Evolutionary conservation across 129 eudicot species (phyloP), one percentile per base, ranked within the genome.

Genomic region (Flaveria robusta): DNA sequence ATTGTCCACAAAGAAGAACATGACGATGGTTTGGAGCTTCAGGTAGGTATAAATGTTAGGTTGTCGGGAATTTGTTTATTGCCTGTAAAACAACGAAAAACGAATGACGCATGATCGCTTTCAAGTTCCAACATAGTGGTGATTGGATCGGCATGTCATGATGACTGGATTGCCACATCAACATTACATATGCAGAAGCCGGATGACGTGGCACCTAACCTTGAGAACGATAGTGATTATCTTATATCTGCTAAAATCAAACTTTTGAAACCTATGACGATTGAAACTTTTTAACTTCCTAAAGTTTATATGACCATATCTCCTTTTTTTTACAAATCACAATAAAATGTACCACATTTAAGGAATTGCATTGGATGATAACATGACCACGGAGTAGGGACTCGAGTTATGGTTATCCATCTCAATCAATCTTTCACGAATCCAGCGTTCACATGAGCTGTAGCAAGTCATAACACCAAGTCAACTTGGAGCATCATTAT

Each of bases 401-500:
- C 24, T 52, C 19, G 11, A 23, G 16, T 18, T 37, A 65, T 65
- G 23, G 23, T 39, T 26, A 18, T 59, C 7, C 18, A 12, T 59
- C 66, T 23, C 9, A 23, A 24, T 59, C 39, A 59, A 24, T 24
- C n/a, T 23, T 34, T 1, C 37, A 72, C 66, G 9, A 23, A 1
- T 74, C 68, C 63, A 47, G 11, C 47, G 29, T 31, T 75, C 50
- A 29, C 79, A 75, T 64, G 31, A 64, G 72, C 31, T 75, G 71
- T 49, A 46, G n/a, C 1, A n/a, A 24, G 58, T 74, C 6, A 24
- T 16, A 50, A 12, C 31, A 1, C 29, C 19, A 15, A 29, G 71
- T 75, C 71, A 63, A 75, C 49, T 27, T 75, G 79, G 51, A 29
- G 34, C 23, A 15, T 64, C 24, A 6, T 26, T 42, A 29, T 47